These are phyloP conservation scores for Staphylotrichum longicolle DNA, from an alignment of 495 filamentous ascomycete genomes.

Conservation along the genomic window DNA sequence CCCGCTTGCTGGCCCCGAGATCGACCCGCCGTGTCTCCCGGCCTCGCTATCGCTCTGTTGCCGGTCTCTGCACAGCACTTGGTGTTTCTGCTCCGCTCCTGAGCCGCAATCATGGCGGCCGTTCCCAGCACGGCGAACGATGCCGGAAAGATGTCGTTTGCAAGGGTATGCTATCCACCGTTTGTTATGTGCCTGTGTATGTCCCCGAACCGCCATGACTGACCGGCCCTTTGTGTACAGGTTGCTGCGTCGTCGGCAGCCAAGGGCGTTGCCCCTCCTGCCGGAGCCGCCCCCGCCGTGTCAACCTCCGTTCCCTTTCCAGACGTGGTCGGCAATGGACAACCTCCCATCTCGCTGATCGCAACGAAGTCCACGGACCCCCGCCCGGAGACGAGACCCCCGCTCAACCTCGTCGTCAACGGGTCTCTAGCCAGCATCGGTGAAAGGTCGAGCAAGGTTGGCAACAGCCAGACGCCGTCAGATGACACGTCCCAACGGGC, in stretches of 20 bases:
- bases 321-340: neutral
- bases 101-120: constrained; percentile 30
- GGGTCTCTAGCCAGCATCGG: constrained; percentile 41
- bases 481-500: constrained; percentile 52
- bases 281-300: neutral
- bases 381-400: constrained; percentile 33
- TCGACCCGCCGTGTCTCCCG: constrained; percentile 1
- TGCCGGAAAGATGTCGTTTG: constrained; percentile 52
- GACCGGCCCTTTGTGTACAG: constrained; percentile 20
- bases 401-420: constrained; percentile 51
- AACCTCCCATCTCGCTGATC: constrained; percentile 29
- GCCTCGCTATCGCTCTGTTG: neutral
- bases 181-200: no score
- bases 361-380: constrained; percentile 40
- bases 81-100: constrained; percentile 7
- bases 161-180: constrained; percentile 51
- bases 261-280: constrained; percentile 40
- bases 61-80: neutral
- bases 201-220: constrained; percentile 1
- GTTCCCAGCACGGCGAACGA: constrained; percentile 45
- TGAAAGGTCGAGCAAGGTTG: constrained; percentile 35
- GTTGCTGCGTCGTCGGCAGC: constrained; percentile 53
- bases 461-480: constrained; percentile 43
- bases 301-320: constrained; percentile 13
- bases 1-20: constrained; percentile 12